Evolutionary conservation across 257 asterid species (phyloP).

Genomic region (Nicotiana sylvestris): DNA sequence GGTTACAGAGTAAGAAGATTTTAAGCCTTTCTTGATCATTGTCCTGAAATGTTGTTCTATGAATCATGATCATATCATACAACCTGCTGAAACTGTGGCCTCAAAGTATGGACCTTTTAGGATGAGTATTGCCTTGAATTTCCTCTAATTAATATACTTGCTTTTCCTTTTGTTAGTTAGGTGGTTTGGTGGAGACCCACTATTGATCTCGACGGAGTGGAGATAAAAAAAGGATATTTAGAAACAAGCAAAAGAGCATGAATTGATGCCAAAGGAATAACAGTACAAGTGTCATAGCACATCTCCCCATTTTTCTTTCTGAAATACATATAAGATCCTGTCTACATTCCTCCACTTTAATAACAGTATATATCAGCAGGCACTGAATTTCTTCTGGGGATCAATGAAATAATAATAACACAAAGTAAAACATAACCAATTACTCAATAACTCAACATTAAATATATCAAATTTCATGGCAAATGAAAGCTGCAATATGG

Average conservation of each 20-base stretch:
- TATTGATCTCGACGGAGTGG: background rate
- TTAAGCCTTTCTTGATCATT: background rate
- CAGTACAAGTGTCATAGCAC: background rate
- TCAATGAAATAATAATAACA: background rate
- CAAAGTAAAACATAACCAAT: background rate
- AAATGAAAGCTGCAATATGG: background rate
- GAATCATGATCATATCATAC: background rate
- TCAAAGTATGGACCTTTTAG: no score
- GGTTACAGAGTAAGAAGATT: no score
- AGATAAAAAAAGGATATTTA: background rate
- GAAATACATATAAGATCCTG: background rate
- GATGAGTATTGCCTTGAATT: background rate
- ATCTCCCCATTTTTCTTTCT: background rate
- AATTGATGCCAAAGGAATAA: slow-evolving; percentile 4
- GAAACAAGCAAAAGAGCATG: slow-evolving; percentile 11
- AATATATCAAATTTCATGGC: background rate
- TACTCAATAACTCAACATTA: slow-evolving; percentile 1
- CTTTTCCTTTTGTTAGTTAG: background rate
- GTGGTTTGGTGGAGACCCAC: background rate
- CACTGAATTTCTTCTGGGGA: background rate
- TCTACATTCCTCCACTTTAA: background rate
- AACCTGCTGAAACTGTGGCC: background rate
- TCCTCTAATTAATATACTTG: background rate
- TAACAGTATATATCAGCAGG: background rate
- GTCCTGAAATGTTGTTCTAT: background rate